Conservation (phyloP, 139 green algal genomes). For the Parachlorella kessleri region DNA sequence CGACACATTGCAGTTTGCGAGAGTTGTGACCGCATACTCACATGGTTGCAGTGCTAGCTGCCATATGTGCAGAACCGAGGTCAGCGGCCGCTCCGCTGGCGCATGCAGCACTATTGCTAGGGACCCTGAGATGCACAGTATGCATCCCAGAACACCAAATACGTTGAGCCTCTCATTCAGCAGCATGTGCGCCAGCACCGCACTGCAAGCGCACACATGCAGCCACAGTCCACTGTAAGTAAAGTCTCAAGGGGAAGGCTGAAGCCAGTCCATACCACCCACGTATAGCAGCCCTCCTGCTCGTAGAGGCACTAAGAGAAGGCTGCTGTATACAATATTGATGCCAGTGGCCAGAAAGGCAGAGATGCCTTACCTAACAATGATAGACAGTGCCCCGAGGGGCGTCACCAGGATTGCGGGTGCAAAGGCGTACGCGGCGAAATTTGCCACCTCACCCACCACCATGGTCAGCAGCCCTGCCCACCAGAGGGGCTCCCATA, state of each 20-base stretch:
- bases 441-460: slow-evolving; percentile 93
- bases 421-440: slow-evolving; percentile 97
- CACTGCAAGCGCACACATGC: slow-evolving; percentile 53
- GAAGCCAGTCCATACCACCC: too few species aligned
- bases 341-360: too few species aligned
- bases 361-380: slow-evolving; percentile 87
- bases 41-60: slow-evolving; percentile 83
- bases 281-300: too few species aligned
- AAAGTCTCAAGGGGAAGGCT: too few species aligned
- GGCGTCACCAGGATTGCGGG: slow-evolving; percentile 96
- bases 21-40: slow-evolving; percentile 20
- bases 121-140: slow-evolving; percentile 91
- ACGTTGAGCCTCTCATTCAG: slow-evolving; percentile 92
- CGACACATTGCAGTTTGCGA: too few species aligned
- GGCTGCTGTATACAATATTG: too few species aligned
- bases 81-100: slow-evolving; percentile 78
- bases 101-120: slow-evolving; percentile 93
- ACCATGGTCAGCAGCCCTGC: slow-evolving; percentile 92
- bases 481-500: slow-evolving; percentile 96
- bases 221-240: too few species aligned
- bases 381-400: slow-evolving; percentile 89
- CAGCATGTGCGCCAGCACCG: slow-evolving; percentile 90
- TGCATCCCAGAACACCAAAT: slow-evolving; percentile 92
- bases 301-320: too few species aligned
- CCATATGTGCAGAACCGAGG: slow-evolving; percentile 85